Conservation (phyloP, 768 basidiomycete species). For the Serendipita indica region DNA sequence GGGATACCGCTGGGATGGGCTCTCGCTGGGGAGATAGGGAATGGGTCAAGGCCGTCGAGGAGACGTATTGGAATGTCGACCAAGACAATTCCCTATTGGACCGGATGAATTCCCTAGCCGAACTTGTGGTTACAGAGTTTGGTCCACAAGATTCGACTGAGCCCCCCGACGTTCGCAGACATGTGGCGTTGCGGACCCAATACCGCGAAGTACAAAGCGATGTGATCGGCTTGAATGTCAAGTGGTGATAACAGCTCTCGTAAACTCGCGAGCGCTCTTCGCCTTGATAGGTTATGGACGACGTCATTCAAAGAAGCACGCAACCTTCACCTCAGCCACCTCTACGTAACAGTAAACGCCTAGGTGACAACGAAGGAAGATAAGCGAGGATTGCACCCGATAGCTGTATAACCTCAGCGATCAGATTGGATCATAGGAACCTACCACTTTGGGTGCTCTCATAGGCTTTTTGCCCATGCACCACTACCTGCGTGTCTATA, state of each 20-base stretch:
- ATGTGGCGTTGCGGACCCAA: conserved; percentile 51
- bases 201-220: conserved; percentile 82
- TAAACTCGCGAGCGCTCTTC: not conserved
- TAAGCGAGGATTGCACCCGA: too few relatives aligned
- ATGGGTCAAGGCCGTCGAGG: conserved; percentile 72
- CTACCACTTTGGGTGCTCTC: too few relatives aligned
- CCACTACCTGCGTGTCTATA: too few relatives aligned
- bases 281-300: too few relatives aligned
- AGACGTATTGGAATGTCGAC: conserved; percentile 51
- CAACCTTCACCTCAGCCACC: not conserved
- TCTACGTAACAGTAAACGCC: too few relatives aligned
- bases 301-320: not conserved
- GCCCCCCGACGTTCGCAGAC: conserved; percentile 30
- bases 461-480: too few relatives aligned
- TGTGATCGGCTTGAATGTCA: conserved; percentile 58
- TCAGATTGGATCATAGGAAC: too few relatives aligned
- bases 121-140: conserved; percentile 28
- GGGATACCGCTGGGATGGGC: conserved; percentile 18
- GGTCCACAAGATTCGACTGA: conserved; percentile 30
- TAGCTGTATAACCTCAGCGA: too few relatives aligned
- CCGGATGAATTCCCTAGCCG: conserved; percentile 27
- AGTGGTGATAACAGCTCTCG: conserved; percentile 33
- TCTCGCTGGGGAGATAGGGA: conserved; percentile 71
- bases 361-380: too few relatives aligned
- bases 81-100: not conserved